Evolutionary conservation across 768 basidiomycete genomes (phyloP).

Genomic region (Paxillus rubicundulus): DNA sequence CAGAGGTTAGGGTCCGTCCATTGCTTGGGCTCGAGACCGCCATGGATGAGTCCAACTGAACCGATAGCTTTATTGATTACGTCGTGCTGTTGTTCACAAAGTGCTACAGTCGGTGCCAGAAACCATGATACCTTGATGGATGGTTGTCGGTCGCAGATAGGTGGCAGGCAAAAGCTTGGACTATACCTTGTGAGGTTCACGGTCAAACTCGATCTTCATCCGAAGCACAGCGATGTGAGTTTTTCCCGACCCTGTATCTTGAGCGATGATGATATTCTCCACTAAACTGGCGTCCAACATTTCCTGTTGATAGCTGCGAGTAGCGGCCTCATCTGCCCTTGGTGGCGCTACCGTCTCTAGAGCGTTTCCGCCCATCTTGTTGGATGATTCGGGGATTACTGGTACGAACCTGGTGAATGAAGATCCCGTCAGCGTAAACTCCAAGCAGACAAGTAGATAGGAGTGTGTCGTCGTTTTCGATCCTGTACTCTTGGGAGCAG

Average conservation of each 20-base stretch:
- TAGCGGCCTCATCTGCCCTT: constrained; percentile 11
- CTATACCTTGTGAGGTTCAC: constrained; percentile 56
- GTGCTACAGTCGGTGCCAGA: constrained; percentile 71
- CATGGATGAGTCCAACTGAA: constrained; percentile 67
- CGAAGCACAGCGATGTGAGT: constrained; percentile 74
- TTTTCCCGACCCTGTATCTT: constrained; percentile 80
- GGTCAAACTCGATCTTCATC: constrained; percentile 66
- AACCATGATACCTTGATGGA: constrained; percentile 69
- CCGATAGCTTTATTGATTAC: constrained; percentile 59
- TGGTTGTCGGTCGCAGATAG: background rate
- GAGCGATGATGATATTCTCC: constrained; percentile 69
- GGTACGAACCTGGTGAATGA: too few relatives aligned
- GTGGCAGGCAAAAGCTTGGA: background rate
- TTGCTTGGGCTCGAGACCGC: constrained; percentile 70
- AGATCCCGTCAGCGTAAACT: background rate
- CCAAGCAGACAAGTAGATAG: too few relatives aligned
- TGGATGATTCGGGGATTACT: background rate
- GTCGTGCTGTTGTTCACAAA: constrained; percentile 65
- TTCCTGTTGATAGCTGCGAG: constrained; percentile 72
- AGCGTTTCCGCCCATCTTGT: constrained; percentile 12
- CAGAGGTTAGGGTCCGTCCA: constrained; percentile 67
- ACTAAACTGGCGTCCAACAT: constrained; percentile 70
- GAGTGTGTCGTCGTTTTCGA: background rate
- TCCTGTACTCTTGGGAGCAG: too few relatives aligned
- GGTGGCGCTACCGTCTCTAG: background rate